Evolutionary conservation across 2,329 filamentous ascomycete genomes (phyloP), one percentile per base, ranked within the genome.

Genomic region (Xylariaceae sp.): DNA sequence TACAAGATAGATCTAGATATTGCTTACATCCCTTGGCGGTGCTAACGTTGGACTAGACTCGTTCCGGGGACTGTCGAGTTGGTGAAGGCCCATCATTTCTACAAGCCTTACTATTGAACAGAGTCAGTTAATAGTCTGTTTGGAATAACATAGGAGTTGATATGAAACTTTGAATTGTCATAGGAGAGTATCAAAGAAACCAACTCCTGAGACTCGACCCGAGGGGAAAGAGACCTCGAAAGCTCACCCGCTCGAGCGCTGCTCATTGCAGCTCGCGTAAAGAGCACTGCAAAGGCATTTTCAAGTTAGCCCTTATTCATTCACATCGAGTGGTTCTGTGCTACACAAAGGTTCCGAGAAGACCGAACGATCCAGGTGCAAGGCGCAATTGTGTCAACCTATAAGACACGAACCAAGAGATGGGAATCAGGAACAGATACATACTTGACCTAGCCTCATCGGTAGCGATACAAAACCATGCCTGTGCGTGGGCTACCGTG

Each of bases 251-350:
- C 83, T 62, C 87, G 78, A 17, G 90, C 88, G 11, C 83, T 80
- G 55, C 89, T 96, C 74, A 96, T 83, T 75, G 90, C 91, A 1
- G 92, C 89, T 54, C 91, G 79, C 0, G 90, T 91, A 63, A 96
- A 96, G 60, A 87, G 83, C 79, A 96, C 55, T 57, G 42, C 16
- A 14, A 11, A 38, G 12, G 28, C 31, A 33, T 14, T 3, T 2
- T 9, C 5, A 3, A 10, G 33, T 56, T 38, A 56, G 47, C 41
- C 13, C 5, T 31, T 34, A 5, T n/a, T 13, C 13, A 41, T 16
- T 16, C 19, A n/a, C 17, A 16, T 5, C 22, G 22, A 28, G 22
- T 7, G 22, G 4, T 28, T 28, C 7, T 28, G 7, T 28, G 22
- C 22, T 28, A 7, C 22, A 28, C 4, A 7, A 28, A 5, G 4